Percentiles rank a stretch among this genome's conserved stretches.
Evolutionary conservation across 495 filamentous ascomycete species (phyloP).

Genomic region (Choiromyces venosus): DNA sequence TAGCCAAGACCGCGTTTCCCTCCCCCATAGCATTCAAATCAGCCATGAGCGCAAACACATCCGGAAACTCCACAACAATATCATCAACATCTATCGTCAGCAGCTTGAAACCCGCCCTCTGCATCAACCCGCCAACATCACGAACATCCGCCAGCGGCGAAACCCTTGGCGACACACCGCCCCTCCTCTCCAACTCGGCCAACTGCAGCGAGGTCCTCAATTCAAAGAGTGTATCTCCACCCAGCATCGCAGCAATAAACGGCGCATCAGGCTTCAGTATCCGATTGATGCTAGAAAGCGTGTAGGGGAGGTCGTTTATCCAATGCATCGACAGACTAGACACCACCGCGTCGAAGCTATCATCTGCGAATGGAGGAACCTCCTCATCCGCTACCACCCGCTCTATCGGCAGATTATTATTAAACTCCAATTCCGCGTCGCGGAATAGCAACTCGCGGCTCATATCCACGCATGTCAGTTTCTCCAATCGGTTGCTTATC

Average conservation of each 20-base stretch:
- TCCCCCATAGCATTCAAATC: slow-evolving; percentile 96
- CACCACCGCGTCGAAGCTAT: slow-evolving; percentile 80
- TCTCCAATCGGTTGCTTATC: slow-evolving; percentile 59
- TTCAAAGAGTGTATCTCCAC: slow-evolving; percentile 90
- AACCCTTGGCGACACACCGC: slow-evolving; percentile 80
- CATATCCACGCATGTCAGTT: slow-evolving; percentile 74
- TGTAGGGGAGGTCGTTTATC: slow-evolving; percentile 89
- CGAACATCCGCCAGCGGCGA: slow-evolving; percentile 87
- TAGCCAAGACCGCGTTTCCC: slow-evolving; percentile 74
- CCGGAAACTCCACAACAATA: slow-evolving; percentile 91
- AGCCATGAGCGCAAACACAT: slow-evolving; percentile 82
- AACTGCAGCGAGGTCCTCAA: slow-evolving; percentile 90
- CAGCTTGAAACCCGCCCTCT: slow-evolving; percentile 86
- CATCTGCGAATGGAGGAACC: slow-evolving; percentile 64
- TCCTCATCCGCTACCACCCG: slow-evolving; percentile 67
- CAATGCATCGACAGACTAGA: slow-evolving; percentile 87
- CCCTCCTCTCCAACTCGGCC: slow-evolving; percentile 78
- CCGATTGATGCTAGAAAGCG: slow-evolving; percentile 72
- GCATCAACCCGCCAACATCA: slow-evolving; percentile 82
- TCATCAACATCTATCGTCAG: slow-evolving; percentile 97
- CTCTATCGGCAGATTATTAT: slow-evolving; percentile 61
- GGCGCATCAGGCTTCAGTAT: slow-evolving; percentile 85
- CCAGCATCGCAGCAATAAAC: slow-evolving; percentile 93
- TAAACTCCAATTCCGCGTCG: slow-evolving; percentile 71
- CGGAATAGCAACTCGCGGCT: slow-evolving; percentile 73